Evolutionary conservation across 371 early-diverging fungal genomes (phyloP), one percentile per base, ranked within the genome.

Genomic region (Batkoa obscura): DNA sequence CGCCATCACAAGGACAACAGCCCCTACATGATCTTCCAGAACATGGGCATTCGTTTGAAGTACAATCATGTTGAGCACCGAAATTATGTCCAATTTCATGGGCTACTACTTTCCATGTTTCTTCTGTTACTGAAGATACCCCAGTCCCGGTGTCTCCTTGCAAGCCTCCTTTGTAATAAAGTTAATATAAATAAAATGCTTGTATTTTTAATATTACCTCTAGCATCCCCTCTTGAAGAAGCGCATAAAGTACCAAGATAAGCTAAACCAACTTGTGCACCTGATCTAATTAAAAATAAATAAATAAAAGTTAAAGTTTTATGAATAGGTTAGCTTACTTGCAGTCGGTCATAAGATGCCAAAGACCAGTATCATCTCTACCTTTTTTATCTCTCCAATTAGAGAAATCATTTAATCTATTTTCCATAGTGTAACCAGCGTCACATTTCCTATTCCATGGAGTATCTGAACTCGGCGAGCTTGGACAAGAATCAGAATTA

Each of bases 61-160:
- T 42, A 58, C 69, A 71, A 58, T 71, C 71, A 58, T 75, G 71
- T 42, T 52, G 57, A 0, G 75, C 79, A 60, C 85, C 88, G 71
- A 89, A 86, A 49, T 81, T 87, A 65, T 95, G 94, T 4, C 92
- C 94, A 62, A 94, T 80, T 68, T 88, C 89, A 62, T 96, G 96
- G 9, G 94, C 96, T 4, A 94, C 84, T 0, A 94, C 89, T 66
- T 89, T 86, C 93, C 93, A 96, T 63, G 90, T 90, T 47, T 80
- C 81, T 10, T 79, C 72, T 35, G 81, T 81, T 30, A 80, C 72
- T 0, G 92, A 81, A n/a, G 89, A 88, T 0, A 95, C 84, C 32
- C 83, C 93, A 6, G 89, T 80, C 9, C 94, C 94, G 0, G 90
- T 80, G 1, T 81, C 79, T 62, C 62, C 76, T 52, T 78, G 71